Percentiles rank a stretch among this genome's conserved stretches.
Evolutionary conservation across 2,329 filamentous ascomycete genomes (phyloP).

Genomic region (Scortechinia acanthostroma): DNA sequence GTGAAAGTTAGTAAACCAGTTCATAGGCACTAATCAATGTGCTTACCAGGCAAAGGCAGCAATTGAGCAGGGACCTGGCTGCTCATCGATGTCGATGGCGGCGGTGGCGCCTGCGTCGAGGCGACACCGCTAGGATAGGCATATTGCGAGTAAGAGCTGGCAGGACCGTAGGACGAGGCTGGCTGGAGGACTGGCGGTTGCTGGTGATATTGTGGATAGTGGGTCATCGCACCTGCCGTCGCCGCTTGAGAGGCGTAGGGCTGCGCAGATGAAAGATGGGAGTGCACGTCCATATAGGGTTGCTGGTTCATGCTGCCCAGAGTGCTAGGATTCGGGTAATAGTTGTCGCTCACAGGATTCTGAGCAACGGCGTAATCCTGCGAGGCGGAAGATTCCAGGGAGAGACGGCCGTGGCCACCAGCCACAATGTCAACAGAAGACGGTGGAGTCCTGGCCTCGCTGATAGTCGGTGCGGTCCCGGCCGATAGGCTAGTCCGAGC

Average conservation of each 20-base stretch:
- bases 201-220: conserved; percentile 67
- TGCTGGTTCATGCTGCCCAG: conserved; percentile 69
- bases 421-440: neutral
- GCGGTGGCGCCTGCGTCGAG: conserved; percentile 68
- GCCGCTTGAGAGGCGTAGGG: conserved; percentile 70
- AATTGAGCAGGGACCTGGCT: conserved; percentile 46
- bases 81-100: conserved; percentile 66
- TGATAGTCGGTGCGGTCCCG: neutral
- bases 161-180: conserved; percentile 61
- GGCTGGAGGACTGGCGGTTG: conserved; percentile 73
- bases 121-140: conserved; percentile 71
- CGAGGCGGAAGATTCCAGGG: conserved; percentile 32
- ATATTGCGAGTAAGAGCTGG: conserved; percentile 59
- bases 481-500: neutral
- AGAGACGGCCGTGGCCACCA: conserved; percentile 16
- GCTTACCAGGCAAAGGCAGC: conserved; percentile 59
- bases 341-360: conserved; percentile 11
- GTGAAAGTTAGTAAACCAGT: conserved; percentile 6
- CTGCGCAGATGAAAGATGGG: conserved; percentile 73
- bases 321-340: neutral
- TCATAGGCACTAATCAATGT: no score
- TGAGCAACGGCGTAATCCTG: conserved; percentile 21
- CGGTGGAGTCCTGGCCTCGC: neutral
- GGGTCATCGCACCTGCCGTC: conserved; percentile 64
- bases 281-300: conserved; percentile 79